Evolutionary conservation across 1,284 basidiomycete species (phyloP), one percentile per base, ranked within the genome.

Genomic region (Pseudozyma tsukubaensis): DNA sequence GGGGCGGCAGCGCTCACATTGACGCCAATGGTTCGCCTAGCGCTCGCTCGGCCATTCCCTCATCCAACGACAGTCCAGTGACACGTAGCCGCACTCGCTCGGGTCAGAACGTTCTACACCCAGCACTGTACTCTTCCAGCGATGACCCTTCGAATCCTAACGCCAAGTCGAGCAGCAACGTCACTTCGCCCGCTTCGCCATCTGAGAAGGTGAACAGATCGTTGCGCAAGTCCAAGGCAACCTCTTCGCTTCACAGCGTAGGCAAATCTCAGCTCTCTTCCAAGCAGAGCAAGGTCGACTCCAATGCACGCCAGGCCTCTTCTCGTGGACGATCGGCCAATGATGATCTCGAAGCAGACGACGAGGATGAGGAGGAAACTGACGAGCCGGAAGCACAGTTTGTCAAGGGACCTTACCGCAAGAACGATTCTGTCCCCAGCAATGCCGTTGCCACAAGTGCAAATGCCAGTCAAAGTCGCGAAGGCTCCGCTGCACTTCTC

Each of bases 131-230:
- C 42, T 69, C 74, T 6, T 76, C 73, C 34, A 77, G 74, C 52
- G 71, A 76, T 36, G 64, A 52, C 10, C 58, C 53, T 6, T 42
- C 39, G 16, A 52, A 60, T 32, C 18, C 48, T 12, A 47, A 57
- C 43, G 63, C 24, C 13, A 75, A 72, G 48, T 50, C 49, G n/a
- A 74, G 65, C 61, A 76, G 72, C 65, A 77, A 64, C 39, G 68
- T 71, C 16, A 78, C 77, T 8, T 77, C 74, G 19, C 77, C 77
- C 10, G 70, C 60, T 0, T 77, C 77, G 13, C 77, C 75, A 7
- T 67, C 60, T 1, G 58, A 53, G 32, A 56, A 69, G 52, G 14
- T 50, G 29, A 44, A n/a, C n/a, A n/a, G n/a, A n/a, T n/a, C n/a
- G n/a, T n/a, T n/a, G n/a, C n/a, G 48, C 57, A 59, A 63, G 16